Evolutionary conservation across 345 rosid genomes (phyloP), one percentile per base, ranked within the genome.

Genomic region (Heritiera littoralis): DNA sequence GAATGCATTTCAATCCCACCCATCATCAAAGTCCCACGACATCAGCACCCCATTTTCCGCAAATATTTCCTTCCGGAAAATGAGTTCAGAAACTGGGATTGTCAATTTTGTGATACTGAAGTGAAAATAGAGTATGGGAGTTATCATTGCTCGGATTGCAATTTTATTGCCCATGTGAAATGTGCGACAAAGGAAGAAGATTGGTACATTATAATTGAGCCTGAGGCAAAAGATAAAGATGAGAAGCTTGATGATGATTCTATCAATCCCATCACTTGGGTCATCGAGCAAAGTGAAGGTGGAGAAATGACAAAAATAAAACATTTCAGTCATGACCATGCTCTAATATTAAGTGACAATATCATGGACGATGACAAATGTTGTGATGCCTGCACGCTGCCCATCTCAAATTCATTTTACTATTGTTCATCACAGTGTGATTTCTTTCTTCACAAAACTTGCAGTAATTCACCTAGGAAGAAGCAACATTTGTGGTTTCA

Each of bases 271-370:
- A 28, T 71, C 13, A 30, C 59, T 71, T 7, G 49, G 40, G 66
- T 77, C 6, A 38, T 69, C 48, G 74, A 74, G 28, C 48, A 17
- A 40, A 30, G 11, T 23, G 63, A 23, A 10, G 2, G 61, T 14
- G 79, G 46, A 20, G 49, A 40, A 30, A 63, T 65, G 17, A 67
- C 77, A 6, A 15, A 45, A 10, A 81, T 78, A n/a, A 60, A 61
- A 32, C 81, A 82, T 40, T 82, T 78, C 51, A 68, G 84, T 38
- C 84, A 82, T 78, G 52, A 61, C 15, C 75, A 72, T 30, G 45
- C 51, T 9, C 58, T 72, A 14, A 51, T 32, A 32, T 72, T 72
- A 15, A 51, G 61, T 72, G 75, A 72, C 23, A 32, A 51, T 9
- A 38, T 12, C 40, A 10, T 43, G 73, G 66, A 3, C 13, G 40